Evolutionary conservation across 768 basidiomycete genomes (phyloP).

Genomic region (Lyophyllum decastes): DNA sequence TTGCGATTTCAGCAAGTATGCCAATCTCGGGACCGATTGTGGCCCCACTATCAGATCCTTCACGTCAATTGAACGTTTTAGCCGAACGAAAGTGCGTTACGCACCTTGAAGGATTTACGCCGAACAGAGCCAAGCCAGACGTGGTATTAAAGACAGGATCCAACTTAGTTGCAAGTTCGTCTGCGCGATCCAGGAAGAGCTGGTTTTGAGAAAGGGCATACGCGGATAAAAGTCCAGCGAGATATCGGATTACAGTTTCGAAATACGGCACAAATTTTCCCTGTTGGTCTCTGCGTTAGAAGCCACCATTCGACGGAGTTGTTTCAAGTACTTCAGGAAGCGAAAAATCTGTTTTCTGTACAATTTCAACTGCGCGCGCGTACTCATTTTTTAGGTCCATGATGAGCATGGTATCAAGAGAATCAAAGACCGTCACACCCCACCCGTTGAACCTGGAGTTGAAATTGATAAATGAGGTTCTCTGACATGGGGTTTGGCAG

Average conservation of each 20-base stretch:
- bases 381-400: constrained; percentile 80
- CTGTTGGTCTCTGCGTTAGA: constrained; percentile 16
- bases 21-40: constrained; percentile 37
- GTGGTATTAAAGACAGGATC: constrained; percentile 72
- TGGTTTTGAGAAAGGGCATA: constrained; percentile 72
- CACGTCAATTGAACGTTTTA: neutral
- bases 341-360: constrained; percentile 51
- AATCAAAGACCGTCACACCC: constrained; percentile 78
- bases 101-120: constrained; percentile 66
- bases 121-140: constrained; percentile 70
- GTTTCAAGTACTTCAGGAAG: constrained; percentile 38
- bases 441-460: constrained; percentile 72
- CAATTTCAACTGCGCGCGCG: constrained; percentile 54
- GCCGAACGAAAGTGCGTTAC: constrained; percentile 14
- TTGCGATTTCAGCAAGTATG: constrained; percentile 78
- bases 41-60: constrained; percentile 26
- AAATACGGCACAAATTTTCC: constrained; percentile 57
- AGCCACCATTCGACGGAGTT: neutral
- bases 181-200: constrained; percentile 66
- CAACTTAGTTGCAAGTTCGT: constrained; percentile 75
- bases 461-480: neutral
- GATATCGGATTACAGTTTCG: constrained; percentile 87
- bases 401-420: constrained; percentile 83
- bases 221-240: constrained; percentile 85
- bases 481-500: neutral